phyloP scores from a whole-genome alignment of 345 rosid species.

The Populus deltoides region DNA sequence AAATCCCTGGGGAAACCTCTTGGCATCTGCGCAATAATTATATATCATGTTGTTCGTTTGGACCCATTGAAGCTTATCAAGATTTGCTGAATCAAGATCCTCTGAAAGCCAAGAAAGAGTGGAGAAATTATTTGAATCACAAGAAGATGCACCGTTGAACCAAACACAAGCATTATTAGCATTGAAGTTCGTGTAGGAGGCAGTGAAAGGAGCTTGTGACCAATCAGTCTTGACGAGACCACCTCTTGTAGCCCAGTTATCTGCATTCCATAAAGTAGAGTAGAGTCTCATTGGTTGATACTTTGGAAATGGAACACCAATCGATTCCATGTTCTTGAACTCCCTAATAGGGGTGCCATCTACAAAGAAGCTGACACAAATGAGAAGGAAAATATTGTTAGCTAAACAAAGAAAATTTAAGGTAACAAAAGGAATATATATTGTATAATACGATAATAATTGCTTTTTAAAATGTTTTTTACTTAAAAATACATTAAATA shows the following conservation, averaged over 20 bases:
- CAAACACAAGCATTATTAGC: not conserved
- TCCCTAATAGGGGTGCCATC: not conserved
- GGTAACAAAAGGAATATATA: too few relatives aligned
- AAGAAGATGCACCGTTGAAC: not conserved
- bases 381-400: not conserved
- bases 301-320: slow-evolving; percentile 13
- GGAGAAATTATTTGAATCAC: not conserved
- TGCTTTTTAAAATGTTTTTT: too few relatives aligned
- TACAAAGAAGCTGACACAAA: not conserved
- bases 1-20: not conserved
- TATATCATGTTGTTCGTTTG: not conserved
- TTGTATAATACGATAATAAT: too few relatives aligned
- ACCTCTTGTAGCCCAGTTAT: slow-evolving; percentile 17
- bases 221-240: not conserved
- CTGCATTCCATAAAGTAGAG: slow-evolving; percentile 12
- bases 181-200: not conserved
- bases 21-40: not conserved
- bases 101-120: not conserved
- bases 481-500: too few relatives aligned
- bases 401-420: too few relatives aligned
- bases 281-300: slow-evolving; percentile 5
- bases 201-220: not conserved
- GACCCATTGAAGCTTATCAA: not conserved
- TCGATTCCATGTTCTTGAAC: slow-evolving; percentile 1
- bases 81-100: not conserved